phyloP scores from a whole-genome alignment of 2,329 filamentous ascomycete species.

The Xylariaceae sp. region DNA sequence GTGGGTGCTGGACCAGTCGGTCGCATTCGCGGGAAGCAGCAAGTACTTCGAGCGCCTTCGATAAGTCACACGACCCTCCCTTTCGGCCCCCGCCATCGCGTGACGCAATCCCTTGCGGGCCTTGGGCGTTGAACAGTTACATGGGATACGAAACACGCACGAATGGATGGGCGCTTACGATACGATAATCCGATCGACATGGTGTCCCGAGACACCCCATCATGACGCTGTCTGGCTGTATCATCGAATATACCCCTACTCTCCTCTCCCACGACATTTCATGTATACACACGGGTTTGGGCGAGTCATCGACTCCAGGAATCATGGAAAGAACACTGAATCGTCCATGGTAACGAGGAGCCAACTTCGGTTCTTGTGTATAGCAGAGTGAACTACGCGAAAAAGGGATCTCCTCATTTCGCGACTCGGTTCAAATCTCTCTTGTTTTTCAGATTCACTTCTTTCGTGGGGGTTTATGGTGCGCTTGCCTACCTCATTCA shows the following conservation, averaged over 20 bases:
- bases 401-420: no score
- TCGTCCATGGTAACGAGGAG: constrained; percentile 3
- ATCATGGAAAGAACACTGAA: neutral
- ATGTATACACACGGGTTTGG: neutral
- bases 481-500: neutral
- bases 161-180: constrained; percentile 8
- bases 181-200: constrained; percentile 13
- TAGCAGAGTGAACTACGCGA: no score
- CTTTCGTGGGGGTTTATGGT: neutral
- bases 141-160: neutral
- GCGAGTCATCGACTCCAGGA: neutral
- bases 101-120: neutral
- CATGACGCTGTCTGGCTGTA: neutral
- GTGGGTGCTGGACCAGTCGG: constrained; percentile 97
- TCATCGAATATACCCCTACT: neutral
- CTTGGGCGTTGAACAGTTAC: neutral
- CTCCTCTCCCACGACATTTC: constrained; percentile 3
- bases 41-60: constrained; percentile 87
- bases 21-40: constrained; percentile 82
- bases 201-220: neutral
- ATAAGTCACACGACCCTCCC: constrained; percentile 38
- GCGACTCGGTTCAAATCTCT: no score
- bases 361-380: neutral
- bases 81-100: neutral
- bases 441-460: no score